Evolutionary conservation across 805 yeast species (phyloP).

Genomic region (Alloascoidea hylecoeti): DNA sequence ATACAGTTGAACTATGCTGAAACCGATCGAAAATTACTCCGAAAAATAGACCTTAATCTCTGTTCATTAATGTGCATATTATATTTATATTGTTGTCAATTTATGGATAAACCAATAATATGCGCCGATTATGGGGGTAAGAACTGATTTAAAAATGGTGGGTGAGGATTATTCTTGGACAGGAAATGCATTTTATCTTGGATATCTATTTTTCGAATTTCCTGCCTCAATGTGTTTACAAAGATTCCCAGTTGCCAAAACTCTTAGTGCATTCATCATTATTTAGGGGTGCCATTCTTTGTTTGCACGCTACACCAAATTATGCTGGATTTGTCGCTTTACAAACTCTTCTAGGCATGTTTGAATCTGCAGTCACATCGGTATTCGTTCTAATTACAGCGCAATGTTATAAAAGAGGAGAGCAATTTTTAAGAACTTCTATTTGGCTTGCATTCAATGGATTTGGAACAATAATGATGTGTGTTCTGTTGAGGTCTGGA

Average conservation of each 20-base stretch:
- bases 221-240: constrained; percentile 34
- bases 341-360: constrained; percentile 34
- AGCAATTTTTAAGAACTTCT: constrained; percentile 35
- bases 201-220: constrained; percentile 44
- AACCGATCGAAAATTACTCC: no score
- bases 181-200: constrained; percentile 47
- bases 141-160: constrained; percentile 27
- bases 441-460: constrained; percentile 30
- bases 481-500: constrained; percentile 28
- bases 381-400: constrained; percentile 39
- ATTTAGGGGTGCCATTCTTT: constrained; percentile 49
- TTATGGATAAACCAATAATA: constrained; percentile 44
- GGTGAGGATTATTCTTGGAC: no score
- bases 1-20: no score
- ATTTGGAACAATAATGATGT: constrained; percentile 21
- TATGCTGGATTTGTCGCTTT: constrained; percentile 30
- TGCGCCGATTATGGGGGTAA: constrained; percentile 38
- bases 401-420: constrained; percentile 36
- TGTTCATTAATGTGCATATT: constrained; percentile 35
- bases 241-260: constrained; percentile 39
- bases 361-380: constrained; percentile 42
- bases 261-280: constrained; percentile 31
- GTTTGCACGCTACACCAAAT: constrained; percentile 34
- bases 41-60: constrained; percentile 37
- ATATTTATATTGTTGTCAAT: constrained; percentile 38